Evolutionary conservation across 441 rosid species (phyloP), one percentile per base, ranked within the genome.

Genomic region (Gossypium davidsonii): DNA sequence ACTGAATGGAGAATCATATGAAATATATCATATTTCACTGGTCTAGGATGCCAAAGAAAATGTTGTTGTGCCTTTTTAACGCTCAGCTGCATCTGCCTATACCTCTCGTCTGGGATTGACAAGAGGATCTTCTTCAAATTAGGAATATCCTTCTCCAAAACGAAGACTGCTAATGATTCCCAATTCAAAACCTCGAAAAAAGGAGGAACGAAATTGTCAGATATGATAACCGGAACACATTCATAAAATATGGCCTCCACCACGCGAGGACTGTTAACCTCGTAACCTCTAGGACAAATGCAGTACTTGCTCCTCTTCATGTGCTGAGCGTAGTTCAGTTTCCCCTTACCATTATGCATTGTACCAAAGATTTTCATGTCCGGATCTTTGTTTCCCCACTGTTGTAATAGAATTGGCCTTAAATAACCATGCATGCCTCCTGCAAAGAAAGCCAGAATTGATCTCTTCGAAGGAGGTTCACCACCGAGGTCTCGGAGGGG

Each of bases 291-390:
- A 4, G 98, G 89, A 69, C 98, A 93, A 42, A 93, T 88, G 74
- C 98, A 93, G 74, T 91, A 93, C 83, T 87, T 93, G 88, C 94
- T 91, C 82, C 89, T 90, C 84, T 88, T 86, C 98, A 91, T 91
- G 83, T 88, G 76, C 72, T 87, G 86, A 28, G 79, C 31, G 77
- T 91, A 93, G 81, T 84, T 89, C 85, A 72, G 86, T 70, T 85
- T 83, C 4, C 91, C 90, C 81, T 83, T 89, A 25, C 39, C 58
- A 73, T 83, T 85, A 0, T 89, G 90, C 86, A 93, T 56, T 28
- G 12, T 67, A 28, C 90, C 86, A 62, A 81, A 88, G 74, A 93
- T 87, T 83, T 87, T 91, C 91, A 93, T 89, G 82, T 89, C 92
- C 0, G 96, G 91, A 78, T 93, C 98, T 83, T 83, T 89, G 75